These are phyloP conservation scores for Chalara sp. DNA, from an alignment of 2,329 filamentous ascomycete genomes.

Conservation along the genomic window DNA sequence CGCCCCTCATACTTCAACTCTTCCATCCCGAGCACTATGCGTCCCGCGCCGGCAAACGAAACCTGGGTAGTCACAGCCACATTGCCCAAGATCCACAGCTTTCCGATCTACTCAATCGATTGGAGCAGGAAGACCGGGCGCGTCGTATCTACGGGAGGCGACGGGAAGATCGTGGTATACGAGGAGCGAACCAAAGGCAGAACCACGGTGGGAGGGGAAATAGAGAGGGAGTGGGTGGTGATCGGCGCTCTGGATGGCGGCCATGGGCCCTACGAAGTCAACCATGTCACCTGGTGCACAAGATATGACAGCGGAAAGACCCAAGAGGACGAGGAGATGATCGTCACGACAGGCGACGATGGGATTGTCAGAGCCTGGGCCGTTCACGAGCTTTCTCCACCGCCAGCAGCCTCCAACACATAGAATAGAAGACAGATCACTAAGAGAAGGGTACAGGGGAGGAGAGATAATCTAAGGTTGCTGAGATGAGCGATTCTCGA, in stretches of 20 bases:
- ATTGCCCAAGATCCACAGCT: conserved; percentile 69
- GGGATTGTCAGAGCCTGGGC: conserved; percentile 82
- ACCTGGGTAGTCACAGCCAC: conserved; percentile 72
- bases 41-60: conserved; percentile 64
- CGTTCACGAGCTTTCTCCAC: conserved; percentile 26
- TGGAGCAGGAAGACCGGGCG: conserved; percentile 77
- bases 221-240: conserved; percentile 59
- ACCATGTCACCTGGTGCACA: conserved; percentile 83
- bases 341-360: conserved; percentile 89
- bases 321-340: conserved; percentile 67
- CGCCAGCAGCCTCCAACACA: too few species aligned
- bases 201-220: conserved; percentile 20
- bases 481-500: too few species aligned
- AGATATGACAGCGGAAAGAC: conserved; percentile 60
- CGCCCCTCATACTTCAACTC: conserved; percentile 30
- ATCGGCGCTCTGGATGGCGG: conserved; percentile 63
- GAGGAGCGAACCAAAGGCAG: conserved; percentile 42
- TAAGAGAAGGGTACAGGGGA: too few species aligned
- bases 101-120: conserved; percentile 75
- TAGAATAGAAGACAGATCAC: too few species aligned
- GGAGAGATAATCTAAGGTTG: too few species aligned
- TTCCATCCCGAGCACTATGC: conserved; percentile 84
- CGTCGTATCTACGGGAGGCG: conserved; percentile 83
- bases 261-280: conserved; percentile 91
- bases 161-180: conserved; percentile 77